phyloP scores from a whole-genome alignment of 441 rosid genomes.

The Populus hybrid region DNA sequence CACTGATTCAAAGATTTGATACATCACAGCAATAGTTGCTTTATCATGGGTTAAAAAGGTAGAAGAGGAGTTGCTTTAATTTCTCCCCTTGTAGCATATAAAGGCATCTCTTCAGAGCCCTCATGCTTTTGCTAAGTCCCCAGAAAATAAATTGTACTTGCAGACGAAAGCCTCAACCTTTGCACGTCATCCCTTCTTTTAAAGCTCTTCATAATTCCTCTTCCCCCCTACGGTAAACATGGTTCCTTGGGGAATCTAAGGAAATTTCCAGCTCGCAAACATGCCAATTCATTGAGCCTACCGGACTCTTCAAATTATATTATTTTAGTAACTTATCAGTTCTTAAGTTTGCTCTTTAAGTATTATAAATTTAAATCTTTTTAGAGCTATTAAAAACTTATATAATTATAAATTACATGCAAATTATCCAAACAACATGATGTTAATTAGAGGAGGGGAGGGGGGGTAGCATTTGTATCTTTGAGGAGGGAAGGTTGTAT shows the following conservation, averaged over 20 bases:
- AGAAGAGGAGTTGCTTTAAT: too few relatives aligned
- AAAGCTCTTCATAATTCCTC: background rate
- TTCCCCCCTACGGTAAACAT: background rate
- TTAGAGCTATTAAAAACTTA: too few relatives aligned
- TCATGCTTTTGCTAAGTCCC: background rate
- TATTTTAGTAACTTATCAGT: too few relatives aligned
- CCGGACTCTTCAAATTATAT: too few relatives aligned
- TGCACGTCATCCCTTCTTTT: background rate
- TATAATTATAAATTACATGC: too few relatives aligned
- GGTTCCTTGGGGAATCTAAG: constrained; percentile 8
- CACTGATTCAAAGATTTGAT: background rate
- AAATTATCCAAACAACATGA: too few relatives aligned
- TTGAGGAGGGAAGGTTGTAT: background rate
- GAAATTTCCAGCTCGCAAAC: constrained; percentile 10
- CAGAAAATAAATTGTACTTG: background rate
- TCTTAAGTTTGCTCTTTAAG: too few relatives aligned
- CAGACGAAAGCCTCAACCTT: constrained; percentile 5
- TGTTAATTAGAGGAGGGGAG: too few relatives aligned
- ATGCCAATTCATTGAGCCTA: background rate
- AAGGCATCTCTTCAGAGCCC: background rate
- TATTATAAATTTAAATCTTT: too few relatives aligned
- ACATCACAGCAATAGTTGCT: background rate
- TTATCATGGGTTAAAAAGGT: background rate
- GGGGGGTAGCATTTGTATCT: background rate
- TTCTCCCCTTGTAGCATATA: background rate